Conservation (phyloP, 2,329 filamentous ascomycete species). For the Sclerotinia nivalis region DNA sequence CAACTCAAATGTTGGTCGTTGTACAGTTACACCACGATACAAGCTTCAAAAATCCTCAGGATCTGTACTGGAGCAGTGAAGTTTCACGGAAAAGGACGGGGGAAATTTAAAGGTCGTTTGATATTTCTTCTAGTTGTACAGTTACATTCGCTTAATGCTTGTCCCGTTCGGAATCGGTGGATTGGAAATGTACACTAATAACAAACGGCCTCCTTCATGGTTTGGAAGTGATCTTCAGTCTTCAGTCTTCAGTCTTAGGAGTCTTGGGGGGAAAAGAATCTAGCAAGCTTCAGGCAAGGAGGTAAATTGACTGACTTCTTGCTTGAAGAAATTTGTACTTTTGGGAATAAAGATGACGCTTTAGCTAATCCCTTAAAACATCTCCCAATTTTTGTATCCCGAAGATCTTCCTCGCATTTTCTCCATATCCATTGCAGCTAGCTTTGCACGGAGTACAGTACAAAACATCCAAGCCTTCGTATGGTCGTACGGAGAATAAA, state of each 20-base stretch:
- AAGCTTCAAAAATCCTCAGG: neutral
- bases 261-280: too few relatives aligned
- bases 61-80: neutral
- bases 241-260: neutral
- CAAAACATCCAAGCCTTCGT: neutral
- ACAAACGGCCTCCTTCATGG: neutral
- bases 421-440: neutral
- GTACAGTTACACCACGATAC: neutral
- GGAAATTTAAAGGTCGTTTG: neutral
- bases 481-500: neutral
- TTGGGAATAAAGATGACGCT: neutral
- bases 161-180: neutral
- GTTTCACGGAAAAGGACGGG: neutral
- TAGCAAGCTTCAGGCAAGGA: too few relatives aligned
- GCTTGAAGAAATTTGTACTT: too few relatives aligned
- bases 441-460: neutral
- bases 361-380: neutral
- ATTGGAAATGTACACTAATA: neutral
- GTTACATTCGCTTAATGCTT: slow-evolving; percentile 15
- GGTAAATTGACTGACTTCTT: too few relatives aligned
- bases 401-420: neutral
- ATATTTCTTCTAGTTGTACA: slow-evolving; percentile 4
- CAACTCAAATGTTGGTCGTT: neutral
- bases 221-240: neutral
- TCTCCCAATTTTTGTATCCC: neutral